Conservation (phyloP, 176 grass and related monocot species). For the Calamus simplicifolius region DNA sequence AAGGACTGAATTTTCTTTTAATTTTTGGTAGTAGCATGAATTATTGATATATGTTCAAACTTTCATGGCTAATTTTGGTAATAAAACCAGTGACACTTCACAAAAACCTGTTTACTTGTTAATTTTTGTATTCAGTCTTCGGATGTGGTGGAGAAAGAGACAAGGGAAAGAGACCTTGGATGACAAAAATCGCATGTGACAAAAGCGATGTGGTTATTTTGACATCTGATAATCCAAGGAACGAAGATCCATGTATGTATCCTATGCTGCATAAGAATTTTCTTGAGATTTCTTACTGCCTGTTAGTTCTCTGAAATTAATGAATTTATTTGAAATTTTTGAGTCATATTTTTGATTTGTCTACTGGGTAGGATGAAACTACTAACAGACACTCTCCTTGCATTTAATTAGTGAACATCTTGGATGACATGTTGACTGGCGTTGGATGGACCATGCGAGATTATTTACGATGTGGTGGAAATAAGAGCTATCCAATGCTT, state of each 20-base stretch:
- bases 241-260: constrained; percentile 78
- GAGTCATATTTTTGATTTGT: too few species aligned
- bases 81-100: too few species aligned
- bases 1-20: too few species aligned
- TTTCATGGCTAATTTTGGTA: too few species aligned
- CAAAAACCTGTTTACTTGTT: neutral
- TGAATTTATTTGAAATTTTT: too few species aligned
- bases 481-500: neutral
- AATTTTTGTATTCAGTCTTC: constrained; percentile 56
- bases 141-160: constrained; percentile 91
- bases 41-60: too few species aligned
- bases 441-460: neutral
- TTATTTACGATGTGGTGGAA: neutral
- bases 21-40: too few species aligned
- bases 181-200: constrained; percentile 83
- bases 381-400: too few species aligned
- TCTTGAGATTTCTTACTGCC: too few species aligned
- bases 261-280: neutral
- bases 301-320: too few species aligned
- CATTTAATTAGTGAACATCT: neutral
- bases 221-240: constrained; percentile 93
- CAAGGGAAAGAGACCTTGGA: constrained; percentile 81
- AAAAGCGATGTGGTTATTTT: constrained; percentile 99
- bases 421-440: constrained; percentile 6
- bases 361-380: too few species aligned